A percentile compares a stretch with the other conserved stretches of the same genome.
Evolutionary conservation across 2,329 filamentous ascomycete species (phyloP).

Genomic region (Penicillium hesseltinei): DNA sequence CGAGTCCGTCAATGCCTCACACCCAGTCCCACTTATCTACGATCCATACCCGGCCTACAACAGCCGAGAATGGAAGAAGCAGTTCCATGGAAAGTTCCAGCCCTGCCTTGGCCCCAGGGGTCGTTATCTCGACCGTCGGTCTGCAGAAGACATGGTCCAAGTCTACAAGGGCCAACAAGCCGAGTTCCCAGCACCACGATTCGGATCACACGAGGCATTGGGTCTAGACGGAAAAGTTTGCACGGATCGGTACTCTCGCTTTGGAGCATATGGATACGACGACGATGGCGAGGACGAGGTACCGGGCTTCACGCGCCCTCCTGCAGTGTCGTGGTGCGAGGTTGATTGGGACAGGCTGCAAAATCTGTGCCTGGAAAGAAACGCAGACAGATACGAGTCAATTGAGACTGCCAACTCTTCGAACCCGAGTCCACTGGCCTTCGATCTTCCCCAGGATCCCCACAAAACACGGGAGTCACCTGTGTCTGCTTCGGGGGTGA

Average conservation of each 20-base stretch:
- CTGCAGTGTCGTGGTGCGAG: slow-evolving; percentile 53
- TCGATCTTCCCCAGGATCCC: slow-evolving; percentile 17
- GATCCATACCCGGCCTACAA: slow-evolving; percentile 73
- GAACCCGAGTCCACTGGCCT: slow-evolving; percentile 14
- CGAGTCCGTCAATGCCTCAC: slow-evolving; percentile 1
- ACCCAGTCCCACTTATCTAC: slow-evolving; percentile 47
- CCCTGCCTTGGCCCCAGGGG: slow-evolving; percentile 23
- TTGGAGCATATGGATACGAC: slow-evolving; percentile 55
- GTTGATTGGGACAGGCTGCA: slow-evolving; percentile 72
- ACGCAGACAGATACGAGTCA: slow-evolving; percentile 61
- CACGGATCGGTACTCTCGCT: slow-evolving; percentile 67
- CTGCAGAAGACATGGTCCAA: slow-evolving; percentile 24
- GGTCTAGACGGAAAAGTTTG: slow-evolving; percentile 63
- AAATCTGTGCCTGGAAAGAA: slow-evolving; percentile 62
- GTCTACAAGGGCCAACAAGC: slow-evolving; percentile 29
- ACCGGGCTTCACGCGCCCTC: slow-evolving; percentile 26
- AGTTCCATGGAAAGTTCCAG: slow-evolving; percentile 19
- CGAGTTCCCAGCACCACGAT: slow-evolving; percentile 58
- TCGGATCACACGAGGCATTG: slow-evolving; percentile 62
- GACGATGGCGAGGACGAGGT: slow-evolving; percentile 26
- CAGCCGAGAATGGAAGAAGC: slow-evolving; percentile 55
- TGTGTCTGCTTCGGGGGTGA: slow-evolving; percentile 3
- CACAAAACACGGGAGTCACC: slow-evolving; percentile 6
- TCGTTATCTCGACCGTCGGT: slow-evolving; percentile 21
- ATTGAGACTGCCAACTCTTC: slow-evolving; percentile 19